phyloP scores from a whole-genome alignment of 345 rosid genomes.

The Ceriops tagal region DNA sequence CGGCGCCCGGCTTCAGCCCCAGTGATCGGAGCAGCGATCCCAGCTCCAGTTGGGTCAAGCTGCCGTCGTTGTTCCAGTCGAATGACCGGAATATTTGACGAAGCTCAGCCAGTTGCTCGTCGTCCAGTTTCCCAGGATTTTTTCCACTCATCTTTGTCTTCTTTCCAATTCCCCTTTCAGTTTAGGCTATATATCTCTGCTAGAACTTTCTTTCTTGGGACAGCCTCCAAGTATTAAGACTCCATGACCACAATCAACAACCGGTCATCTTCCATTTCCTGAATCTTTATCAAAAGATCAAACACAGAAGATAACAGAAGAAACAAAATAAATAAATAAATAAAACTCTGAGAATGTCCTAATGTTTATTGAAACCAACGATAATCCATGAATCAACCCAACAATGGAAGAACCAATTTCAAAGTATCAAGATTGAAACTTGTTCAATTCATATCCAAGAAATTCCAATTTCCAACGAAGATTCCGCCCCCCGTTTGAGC shows the following conservation, averaged over 20 bases:
- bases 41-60: conserved; percentile 82
- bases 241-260: neutral
- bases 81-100: conserved; percentile 81
- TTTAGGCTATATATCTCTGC: neutral
- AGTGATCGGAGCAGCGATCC: conserved; percentile 83
- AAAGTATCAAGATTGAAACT: neutral
- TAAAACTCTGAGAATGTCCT: too few species aligned
- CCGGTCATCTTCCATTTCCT: too few species aligned
- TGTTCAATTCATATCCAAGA: neutral
- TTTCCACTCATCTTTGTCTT: conserved; percentile 38
- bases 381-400: neutral
- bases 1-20: conserved; percentile 66
- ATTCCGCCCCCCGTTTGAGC: neutral
- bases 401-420: neutral
- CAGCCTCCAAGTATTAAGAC: neutral
- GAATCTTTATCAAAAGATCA: too few species aligned
- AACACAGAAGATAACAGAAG: neutral
- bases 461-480: neutral
- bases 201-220: neutral
- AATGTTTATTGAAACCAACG: neutral
- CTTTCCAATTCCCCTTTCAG: neutral
- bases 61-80: conserved; percentile 80
- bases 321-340: too few species aligned
- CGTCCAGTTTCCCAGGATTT: conserved; percentile 54
- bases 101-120: conserved; percentile 71